Evolutionary conservation across 352 stramenopile genomes (phyloP), one percentile per base, ranked within the genome.

Genomic region (Phytophthora palmivora): DNA sequence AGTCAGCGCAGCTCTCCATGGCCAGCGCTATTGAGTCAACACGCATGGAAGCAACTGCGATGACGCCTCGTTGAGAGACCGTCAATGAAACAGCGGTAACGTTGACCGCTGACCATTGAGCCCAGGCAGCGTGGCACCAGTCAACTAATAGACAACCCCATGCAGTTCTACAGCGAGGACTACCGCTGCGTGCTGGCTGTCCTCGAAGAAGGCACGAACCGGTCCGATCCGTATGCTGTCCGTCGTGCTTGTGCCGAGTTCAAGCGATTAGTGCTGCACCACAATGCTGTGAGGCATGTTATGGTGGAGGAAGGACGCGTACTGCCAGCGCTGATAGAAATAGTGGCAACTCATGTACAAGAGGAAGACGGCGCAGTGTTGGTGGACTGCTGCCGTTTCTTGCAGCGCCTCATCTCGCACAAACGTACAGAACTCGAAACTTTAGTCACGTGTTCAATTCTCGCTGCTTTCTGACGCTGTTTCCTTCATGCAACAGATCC

Each of bases 151-250:
- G 7, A 4, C 4, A 30, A 12, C 30, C 26, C 10, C 6, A 92
- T 92, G 82, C 76, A 87, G 47, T 87, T 90, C 70, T 89, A 90
- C 50, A 52, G 62, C 45, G 62, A 80, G 4, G 68, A 78, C 48
- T 74, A 72, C 38, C 41, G 39, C 24, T 49, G 45, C 4, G 68
- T 90, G 39, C 38, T 88, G 26, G 50, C 48, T 0, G n/a, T 81
- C 10, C 63, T 89, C 4, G 49, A 69, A 30, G 45, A 69, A 10
- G 53, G 42, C 12, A 28, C 37, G 30, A 69, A 63, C 22, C 44
- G 55, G 1, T 42, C 66, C 3, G 78, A 92, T 19, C 62, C 63
- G 42, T 87, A 82, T 26, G 79, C 71, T 0, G 74, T 88, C n/a
- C 78, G 79, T 9, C 71, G 78, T n/a, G 64, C 64, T 1, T 86